These are phyloP conservation scores for Mycena epipterygia DNA, from an alignment of 768 basidiomycete species.

Conservation along the genomic window DNA sequence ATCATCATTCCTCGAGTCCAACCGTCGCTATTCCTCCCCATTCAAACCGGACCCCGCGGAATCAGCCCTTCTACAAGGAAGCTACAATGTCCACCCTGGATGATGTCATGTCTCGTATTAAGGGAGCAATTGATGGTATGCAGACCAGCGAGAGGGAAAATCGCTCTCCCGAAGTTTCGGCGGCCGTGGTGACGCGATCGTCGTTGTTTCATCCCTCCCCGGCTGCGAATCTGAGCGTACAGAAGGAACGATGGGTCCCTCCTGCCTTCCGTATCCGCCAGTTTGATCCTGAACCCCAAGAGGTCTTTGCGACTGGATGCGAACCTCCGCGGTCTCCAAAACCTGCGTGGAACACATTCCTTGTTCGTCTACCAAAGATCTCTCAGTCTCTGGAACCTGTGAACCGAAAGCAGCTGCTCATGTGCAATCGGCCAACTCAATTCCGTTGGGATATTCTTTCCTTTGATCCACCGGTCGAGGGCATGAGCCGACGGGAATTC, in stretches of 20 bases:
- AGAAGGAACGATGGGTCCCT: constrained; percentile 69
- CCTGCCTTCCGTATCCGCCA: constrained; percentile 62
- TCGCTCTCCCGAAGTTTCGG: constrained; percentile 38
- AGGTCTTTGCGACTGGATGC: constrained; percentile 61
- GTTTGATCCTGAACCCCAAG: constrained; percentile 54
- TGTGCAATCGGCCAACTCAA: constrained; percentile 55
- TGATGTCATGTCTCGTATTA: constrained; percentile 89
- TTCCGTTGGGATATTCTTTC: constrained; percentile 77
- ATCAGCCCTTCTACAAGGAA: constrained; percentile 60
- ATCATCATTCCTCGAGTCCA: constrained; percentile 26
- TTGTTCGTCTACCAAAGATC: constrained; percentile 63
- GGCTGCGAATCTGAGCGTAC: constrained; percentile 39
- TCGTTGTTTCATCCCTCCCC: constrained; percentile 28
- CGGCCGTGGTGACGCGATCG: constrained; percentile 34
- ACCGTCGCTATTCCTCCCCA: constrained; percentile 37
- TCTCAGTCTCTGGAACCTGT: constrained; percentile 60
- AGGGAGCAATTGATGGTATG: constrained; percentile 81
- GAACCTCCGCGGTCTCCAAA: constrained; percentile 65
- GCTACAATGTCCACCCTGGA: constrained; percentile 80
- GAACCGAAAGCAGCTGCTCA: constrained; percentile 60
- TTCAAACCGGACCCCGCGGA: constrained; percentile 53
- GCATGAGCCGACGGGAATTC: constrained; percentile 72
- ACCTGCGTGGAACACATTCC: constrained; percentile 51
- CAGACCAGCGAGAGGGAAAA: constrained; percentile 61
- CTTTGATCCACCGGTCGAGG: constrained; percentile 78